phyloP scores from a whole-genome alignment of 306 rosid species.

The Castanopsis chinensis region DNA sequence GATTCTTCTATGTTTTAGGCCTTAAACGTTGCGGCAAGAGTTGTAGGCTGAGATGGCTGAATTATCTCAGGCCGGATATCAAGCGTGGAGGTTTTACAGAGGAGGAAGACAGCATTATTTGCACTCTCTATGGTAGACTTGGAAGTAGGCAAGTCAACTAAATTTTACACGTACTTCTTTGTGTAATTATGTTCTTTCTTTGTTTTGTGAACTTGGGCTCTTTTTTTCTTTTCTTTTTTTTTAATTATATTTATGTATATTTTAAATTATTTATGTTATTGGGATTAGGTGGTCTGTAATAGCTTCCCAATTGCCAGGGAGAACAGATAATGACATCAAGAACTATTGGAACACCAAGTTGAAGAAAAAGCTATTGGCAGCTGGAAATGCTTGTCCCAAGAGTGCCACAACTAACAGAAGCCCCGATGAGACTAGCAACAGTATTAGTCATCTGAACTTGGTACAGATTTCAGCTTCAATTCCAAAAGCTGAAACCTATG shows the following conservation, averaged over 20 bases:
- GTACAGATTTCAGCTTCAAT: conserved; percentile 2
- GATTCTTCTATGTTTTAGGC: conserved; percentile 2
- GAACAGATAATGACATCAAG: conserved; percentile 54
- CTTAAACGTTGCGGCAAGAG: conserved; percentile 56
- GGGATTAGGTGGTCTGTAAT: conserved; percentile 46
- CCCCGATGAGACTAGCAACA: neutral
- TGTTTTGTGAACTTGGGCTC: neutral
- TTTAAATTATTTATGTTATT: neutral
- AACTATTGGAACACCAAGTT: conserved; percentile 51
- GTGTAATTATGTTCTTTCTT: neutral
- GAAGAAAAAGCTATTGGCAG: conserved; percentile 35
- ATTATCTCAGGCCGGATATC: conserved; percentile 47
- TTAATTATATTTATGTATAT: neutral
- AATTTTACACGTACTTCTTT: no score
- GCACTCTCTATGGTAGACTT: conserved; percentile 22
- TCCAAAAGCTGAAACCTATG: neutral
- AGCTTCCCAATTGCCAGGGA: conserved; percentile 50
- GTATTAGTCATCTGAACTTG: neutral
- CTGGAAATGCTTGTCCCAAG: neutral
- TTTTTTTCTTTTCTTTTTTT: neutral
- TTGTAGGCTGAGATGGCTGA: conserved; percentile 55
- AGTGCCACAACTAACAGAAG: neutral
- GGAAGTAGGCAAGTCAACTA: conserved; percentile 45
- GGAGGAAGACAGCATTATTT: conserved; percentile 39
- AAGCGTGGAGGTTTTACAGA: conserved; percentile 48